A percentile compares a stretch with the other conserved stretches of the same genome.
Conservation (phyloP, 768 basidiomycete species). For the Hypsizygus marmoreus region DNA sequence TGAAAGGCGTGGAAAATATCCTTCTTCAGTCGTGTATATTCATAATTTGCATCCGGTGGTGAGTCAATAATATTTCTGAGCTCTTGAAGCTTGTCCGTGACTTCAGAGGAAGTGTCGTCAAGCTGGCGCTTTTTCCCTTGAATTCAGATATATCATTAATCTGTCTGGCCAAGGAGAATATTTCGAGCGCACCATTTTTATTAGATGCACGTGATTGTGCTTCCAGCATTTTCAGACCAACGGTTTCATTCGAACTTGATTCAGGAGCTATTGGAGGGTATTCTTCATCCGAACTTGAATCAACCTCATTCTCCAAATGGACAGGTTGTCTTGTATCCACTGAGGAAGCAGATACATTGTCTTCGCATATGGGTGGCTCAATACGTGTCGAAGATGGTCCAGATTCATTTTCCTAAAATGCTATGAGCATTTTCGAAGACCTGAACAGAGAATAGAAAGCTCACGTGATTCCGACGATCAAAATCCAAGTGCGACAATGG, state of each 20-base stretch:
- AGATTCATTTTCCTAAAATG: too few relatives aligned
- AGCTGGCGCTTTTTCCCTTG: not conserved
- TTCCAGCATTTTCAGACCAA: not conserved
- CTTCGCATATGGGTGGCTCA: too few relatives aligned
- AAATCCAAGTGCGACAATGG: not conserved
- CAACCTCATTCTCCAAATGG: too few relatives aligned
- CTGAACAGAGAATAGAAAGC: too few relatives aligned
- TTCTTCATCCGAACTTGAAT: too few relatives aligned
- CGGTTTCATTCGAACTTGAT: too few relatives aligned
- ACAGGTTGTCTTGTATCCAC: too few relatives aligned
- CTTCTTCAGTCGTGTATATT: slow-evolving; percentile 18
- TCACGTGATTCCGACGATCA: too few relatives aligned
- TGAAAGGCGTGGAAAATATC: slow-evolving; percentile 24
- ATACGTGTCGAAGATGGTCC: too few relatives aligned
- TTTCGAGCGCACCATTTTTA: not conserved
- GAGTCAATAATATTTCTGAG: not conserved
- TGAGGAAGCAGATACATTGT: too few relatives aligned
- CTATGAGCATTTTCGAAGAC: too few relatives aligned
- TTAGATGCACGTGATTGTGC: not conserved
- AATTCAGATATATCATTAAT: not conserved
- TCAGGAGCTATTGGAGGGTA: too few relatives aligned
- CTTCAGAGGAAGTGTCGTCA: not conserved
- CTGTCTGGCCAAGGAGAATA: not conserved
- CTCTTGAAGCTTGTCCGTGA: not conserved
- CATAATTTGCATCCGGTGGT: slow-evolving; percentile 1